Evolutionary conservation across 208 protist genomes (phyloP), one percentile per base, ranked within the genome.

Genomic region (Acanthamoeba quina): DNA sequence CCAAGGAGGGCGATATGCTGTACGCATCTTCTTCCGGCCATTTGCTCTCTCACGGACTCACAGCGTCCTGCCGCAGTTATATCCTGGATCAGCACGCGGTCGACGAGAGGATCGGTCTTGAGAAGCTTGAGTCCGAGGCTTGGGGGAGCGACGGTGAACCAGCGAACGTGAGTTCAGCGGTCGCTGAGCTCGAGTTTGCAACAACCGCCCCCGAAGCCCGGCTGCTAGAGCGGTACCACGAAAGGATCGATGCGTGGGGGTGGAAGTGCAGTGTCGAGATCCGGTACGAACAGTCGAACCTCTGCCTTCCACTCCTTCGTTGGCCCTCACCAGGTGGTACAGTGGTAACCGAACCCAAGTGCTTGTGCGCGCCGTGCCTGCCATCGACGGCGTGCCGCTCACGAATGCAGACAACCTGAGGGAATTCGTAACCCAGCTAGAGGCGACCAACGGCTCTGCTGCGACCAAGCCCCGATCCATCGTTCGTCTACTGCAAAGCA

Each of bases 21-120:
- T 89, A 41, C 24, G 78, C 58, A 24, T 15, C 56, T 89, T 41
- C 56, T 13, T 41, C 52, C 52, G 0, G 19, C 10, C 19, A 24
- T 41, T 66, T n/a, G 52, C 44, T 5, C 29, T 37, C 49, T 41
- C 21, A 37, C 29, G 21, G 0, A 19, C 56, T 29, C 34, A 60
- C 21, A 24, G 54, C 6, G 6, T 17, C 17, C 21, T 34, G 0
- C n/a, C 9, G 0, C 29, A 91, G 85, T 17, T 91, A 91, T 21
- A 74, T 91, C 11, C 26, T 91, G 19, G 85, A 91, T 34, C 85
- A 91, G 34, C 85, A 91, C 49, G 85, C 85, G 17, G 85, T 91
- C 7, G 85, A 91, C 34, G 85, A 91, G 24, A 41, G 85, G 44
- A 91, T 91, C 5, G 85, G 85, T 7, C 62, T 91, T 9, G 85